Base-by-base conservation (phyloP, 257 asterid genomes). In the Plantago major region DNA sequence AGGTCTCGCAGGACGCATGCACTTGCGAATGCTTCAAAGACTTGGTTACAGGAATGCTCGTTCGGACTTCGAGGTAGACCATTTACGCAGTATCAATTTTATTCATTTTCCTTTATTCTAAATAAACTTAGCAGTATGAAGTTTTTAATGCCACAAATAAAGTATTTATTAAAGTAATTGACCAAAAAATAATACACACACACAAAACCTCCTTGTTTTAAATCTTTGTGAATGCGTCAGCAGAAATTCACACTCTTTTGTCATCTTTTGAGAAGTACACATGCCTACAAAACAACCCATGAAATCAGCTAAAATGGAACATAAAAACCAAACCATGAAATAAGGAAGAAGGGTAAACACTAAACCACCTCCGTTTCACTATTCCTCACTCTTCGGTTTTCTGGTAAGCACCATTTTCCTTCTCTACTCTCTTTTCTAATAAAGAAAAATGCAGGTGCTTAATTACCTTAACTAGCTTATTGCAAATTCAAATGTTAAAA, bases 171-270 rank as follows among this genome's bases (percentile, higher is more conserved):
- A 22, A 22, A 22, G 26, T 22, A 22, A 22, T 22, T 22, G 26
- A 22, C 1, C 1, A 22, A 22, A 22, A 22, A 22, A 22, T 22
- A 22, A 2, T 22, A 2, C 26, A 22, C 26, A 22, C 26, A 1
- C 26, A 22, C 26, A 22, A 22, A 22, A 22, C 26, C 26, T 22
- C 26, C 26, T 2, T 22, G 26, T 22, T 33, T 33, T 33, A 33
- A 33, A 33, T 5, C 5, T 33, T 1, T 33, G 8, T 10, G 18
- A 37, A 49, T 38, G 64, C 30, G 64, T 66, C 33, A 58, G 65
- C 33, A 33, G 38, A 51, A 62, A 64, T 57, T 72, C 78, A 68
- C 71, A 68, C 53, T 73, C 74, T 68, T 68, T 73, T 48, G 78
- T 54, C 71, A 54, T 64, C 65, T 64, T 67, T 30, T 13, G 42